Evolutionary conservation across 129 eudicot genomes (phyloP).

Genomic region (Ambrosia artemisiifolia): DNA sequence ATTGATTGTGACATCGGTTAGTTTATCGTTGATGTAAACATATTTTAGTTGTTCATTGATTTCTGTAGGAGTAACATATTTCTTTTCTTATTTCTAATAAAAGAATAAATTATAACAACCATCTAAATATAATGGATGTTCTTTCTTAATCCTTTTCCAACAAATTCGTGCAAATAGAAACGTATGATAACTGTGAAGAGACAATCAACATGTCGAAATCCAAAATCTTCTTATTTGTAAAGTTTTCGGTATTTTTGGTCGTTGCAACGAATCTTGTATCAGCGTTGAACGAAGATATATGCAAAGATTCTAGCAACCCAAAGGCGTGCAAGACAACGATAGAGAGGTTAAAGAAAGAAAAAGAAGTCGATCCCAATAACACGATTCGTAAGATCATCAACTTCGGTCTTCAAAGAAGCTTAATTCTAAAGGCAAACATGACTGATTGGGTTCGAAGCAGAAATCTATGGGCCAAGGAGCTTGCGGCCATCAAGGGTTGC

Average conservation of each 20-base stretch:
- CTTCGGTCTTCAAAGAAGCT: conserved; percentile 33
- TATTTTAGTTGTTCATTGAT: not conserved
- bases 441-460: conserved; percentile 25
- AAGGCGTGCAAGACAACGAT: conserved; percentile 31
- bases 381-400: conserved; percentile 34
- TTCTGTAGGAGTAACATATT: not conserved
- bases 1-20: not conserved
- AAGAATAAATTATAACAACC: not conserved
- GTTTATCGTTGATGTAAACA: not conserved
- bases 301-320: conserved; percentile 24
- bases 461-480: conserved; percentile 31
- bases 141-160: not conserved
- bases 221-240: not conserved
- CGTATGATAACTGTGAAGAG: not conserved
- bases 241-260: conserved; percentile 6
- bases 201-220: conserved; percentile 24
- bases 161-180: not conserved
- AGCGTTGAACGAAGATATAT: conserved; percentile 14
- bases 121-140: conserved; percentile 10
- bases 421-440: conserved; percentile 23
- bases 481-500: conserved; percentile 33
- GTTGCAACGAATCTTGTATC: conserved; percentile 23
- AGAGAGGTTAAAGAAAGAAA: conserved; percentile 26
- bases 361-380: conserved; percentile 30
- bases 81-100: not conserved